Evolutionary conservation across 345 rosid genomes (phyloP).

Genomic region (Citrus unshiu): DNA sequence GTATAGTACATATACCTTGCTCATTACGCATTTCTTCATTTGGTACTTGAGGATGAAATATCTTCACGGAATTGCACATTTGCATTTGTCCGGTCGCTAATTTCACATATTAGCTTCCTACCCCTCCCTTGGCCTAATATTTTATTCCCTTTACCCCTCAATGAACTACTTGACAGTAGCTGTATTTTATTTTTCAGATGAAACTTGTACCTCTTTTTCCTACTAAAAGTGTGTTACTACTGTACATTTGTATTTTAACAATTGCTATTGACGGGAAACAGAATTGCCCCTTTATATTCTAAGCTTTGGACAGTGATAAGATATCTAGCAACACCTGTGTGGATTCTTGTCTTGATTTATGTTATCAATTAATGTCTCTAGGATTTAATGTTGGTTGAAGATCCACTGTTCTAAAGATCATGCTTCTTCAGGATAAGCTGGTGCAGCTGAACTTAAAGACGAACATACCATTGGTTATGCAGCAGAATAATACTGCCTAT

Average conservation of each 20-base stretch:
- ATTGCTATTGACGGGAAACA: background rate
- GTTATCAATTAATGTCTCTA: slow-evolving; percentile 31
- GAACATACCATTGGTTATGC: slow-evolving; percentile 38
- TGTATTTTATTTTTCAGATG: background rate
- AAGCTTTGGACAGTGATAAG: background rate
- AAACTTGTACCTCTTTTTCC: background rate
- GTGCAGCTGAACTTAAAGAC: slow-evolving; percentile 55
- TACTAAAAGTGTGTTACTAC: background rate
- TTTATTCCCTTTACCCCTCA: background rate
- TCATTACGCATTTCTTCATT: background rate
- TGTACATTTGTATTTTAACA: background rate
- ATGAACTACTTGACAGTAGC: background rate
- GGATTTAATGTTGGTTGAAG: slow-evolving; percentile 42
- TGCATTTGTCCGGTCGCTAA: background rate
- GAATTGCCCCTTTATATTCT: background rate
- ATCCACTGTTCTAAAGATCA: slow-evolving; percentile 42
- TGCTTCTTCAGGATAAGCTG: slow-evolving; percentile 67
- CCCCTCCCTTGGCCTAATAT: background rate
- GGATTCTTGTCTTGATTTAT: slow-evolving; percentile 26
- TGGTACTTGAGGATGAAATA: background rate
- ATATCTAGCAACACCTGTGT: background rate
- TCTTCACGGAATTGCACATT: background rate
- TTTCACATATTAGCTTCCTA: background rate
- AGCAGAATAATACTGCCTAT: slow-evolving; percentile 48
- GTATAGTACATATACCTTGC: background rate